These are phyloP conservation scores for Azolla pinnata DNA, from an alignment of 75 land plant genomes.

Conservation along the genomic window DNA sequence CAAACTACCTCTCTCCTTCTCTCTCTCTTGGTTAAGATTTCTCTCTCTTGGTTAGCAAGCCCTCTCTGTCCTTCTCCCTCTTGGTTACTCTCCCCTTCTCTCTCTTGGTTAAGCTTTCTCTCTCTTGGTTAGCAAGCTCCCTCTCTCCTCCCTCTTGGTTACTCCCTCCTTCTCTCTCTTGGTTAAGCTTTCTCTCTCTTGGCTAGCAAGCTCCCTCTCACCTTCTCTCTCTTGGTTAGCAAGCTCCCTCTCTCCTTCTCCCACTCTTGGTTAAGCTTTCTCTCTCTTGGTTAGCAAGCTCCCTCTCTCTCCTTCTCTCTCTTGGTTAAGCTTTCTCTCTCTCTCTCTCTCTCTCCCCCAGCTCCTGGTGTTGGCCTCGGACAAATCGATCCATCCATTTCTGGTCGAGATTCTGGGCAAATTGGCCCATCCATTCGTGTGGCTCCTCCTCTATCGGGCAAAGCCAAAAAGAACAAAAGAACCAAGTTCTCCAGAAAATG, in stretches of 20 bases:
- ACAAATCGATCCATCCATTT: background rate
- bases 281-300: too few relatives aligned
- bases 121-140: background rate
- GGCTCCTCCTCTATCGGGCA: background rate
- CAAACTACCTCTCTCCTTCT: too few relatives aligned
- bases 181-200: background rate
- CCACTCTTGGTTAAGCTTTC: background rate
- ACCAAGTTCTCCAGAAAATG: too few relatives aligned
- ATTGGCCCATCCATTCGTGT: background rate
- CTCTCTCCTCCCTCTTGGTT: too few relatives aligned
- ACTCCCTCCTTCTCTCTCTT: background rate
- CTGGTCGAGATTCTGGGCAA: background rate
- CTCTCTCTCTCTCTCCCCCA: background rate
- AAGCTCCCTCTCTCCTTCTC: too few relatives aligned
- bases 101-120: background rate
- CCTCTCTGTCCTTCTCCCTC: too few relatives aligned
- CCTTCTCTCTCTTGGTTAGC: background rate
- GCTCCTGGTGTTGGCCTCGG: background rate
- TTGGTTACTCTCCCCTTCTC: background rate
- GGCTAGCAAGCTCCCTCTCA: too few relatives aligned
- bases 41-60: background rate
- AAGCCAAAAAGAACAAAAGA: background rate
- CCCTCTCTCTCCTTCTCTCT: background rate
- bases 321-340: background rate
- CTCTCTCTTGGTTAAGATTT: background rate